phyloP scores from a whole-genome alignment of 345 rosid genomes.

The Balakata baccata region DNA sequence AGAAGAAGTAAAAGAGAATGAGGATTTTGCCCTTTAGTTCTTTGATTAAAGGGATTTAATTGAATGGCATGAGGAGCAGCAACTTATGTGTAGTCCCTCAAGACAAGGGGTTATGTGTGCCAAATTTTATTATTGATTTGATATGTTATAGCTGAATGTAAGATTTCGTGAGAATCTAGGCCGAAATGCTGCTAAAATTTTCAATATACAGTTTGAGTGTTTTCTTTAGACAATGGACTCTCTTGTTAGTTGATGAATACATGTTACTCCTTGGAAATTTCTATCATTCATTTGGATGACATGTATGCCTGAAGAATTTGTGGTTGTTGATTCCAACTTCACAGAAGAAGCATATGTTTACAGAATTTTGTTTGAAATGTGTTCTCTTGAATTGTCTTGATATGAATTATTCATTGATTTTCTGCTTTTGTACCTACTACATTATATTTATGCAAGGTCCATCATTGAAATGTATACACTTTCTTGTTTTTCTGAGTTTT shows the following conservation, averaged over 20 bases:
- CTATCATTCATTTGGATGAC: not conserved
- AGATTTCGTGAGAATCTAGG: not conserved
- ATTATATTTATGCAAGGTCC: not conserved
- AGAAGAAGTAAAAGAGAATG: not conserved
- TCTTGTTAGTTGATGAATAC: not conserved
- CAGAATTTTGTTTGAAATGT: not conserved
- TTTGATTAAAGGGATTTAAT: not conserved
- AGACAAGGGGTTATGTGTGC: not conserved
- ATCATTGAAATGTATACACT: not conserved
- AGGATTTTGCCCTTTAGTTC: not conserved
- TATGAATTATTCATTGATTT: not conserved
- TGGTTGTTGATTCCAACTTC: not conserved
- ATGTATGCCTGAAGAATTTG: not conserved
- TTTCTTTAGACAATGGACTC: not conserved
- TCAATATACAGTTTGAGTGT: not conserved
- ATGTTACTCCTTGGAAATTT: not conserved
- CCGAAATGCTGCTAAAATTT: not conserved
- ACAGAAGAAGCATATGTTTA: not conserved
- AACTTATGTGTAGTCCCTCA: not conserved
- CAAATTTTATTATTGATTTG: not conserved
- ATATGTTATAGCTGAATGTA: not conserved
- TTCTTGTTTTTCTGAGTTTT: conserved; percentile 1
- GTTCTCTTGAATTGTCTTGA: not conserved
- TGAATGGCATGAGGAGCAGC: not conserved
- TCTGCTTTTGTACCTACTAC: not conserved